Base-by-base conservation (phyloP, 768 basidiomycete species). In the Boletellus sp. region DNA sequence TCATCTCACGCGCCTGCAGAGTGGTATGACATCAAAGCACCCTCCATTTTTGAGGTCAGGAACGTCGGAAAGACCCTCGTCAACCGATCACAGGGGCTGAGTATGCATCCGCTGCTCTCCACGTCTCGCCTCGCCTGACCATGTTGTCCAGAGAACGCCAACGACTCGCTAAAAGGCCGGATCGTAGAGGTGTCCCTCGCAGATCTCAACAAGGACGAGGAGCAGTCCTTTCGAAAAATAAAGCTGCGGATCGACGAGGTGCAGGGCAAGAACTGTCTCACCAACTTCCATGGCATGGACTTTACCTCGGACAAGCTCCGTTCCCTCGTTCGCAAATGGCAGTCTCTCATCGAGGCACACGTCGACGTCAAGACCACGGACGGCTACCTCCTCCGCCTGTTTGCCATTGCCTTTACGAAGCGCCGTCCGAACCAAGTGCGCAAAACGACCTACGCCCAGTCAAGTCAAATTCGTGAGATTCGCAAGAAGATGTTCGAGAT, bases 211-310 rank as follows among this genome's bases (percentile, higher is more conserved):
- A 96, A 96, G 78, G 96, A 99, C 68, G 96, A 98, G 78, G 96
- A 99, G 69, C 94, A 97, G 69, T 85, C 92, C 49, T 99, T 94
- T 91, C 86, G 96, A 69, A 98, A 99, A 83, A 94, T 99, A 72
- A 94, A 94, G 78, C 85, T 99, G 72, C 90, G 94, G 67, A 81
- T 98, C 66, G 94, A 97, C 69, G 91, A 94, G 66, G 79, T 92
- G 52, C 88, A 96, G 76, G 96, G 96, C 77, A 95, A 94, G 80
- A 96, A 93, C 80, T 96, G 94, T 80, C 81, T 98, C 48, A 98
- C 96, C 71, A 95, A 94, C 75, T 99, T 99, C 90, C 90, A 95
- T 74, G 96, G 96, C 71, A 98, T 99, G 95, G 92, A 95, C 78
- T 97, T 99, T 78, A 98, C 96, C 55, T 96, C 95, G 51, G 96